These are phyloP conservation scores for Boletellus sp. DNA, from an alignment of 768 basidiomycete genomes.

Conservation along the genomic window DNA sequence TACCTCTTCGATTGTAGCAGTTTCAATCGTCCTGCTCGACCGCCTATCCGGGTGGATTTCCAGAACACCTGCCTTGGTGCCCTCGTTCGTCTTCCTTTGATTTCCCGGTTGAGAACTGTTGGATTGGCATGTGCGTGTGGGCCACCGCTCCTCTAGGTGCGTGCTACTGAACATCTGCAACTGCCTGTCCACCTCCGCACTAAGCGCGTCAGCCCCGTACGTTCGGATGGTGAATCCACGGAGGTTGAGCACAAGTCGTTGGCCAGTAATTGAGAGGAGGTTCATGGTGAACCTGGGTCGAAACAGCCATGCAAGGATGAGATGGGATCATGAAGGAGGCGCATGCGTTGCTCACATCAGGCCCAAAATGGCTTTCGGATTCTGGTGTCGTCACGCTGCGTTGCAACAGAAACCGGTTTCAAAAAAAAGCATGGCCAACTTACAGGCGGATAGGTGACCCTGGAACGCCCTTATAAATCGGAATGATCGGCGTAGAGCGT, in stretches of 20 bases:
- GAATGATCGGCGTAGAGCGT: too few species aligned
- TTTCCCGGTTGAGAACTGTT: too few species aligned
- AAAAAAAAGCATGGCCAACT: not conserved
- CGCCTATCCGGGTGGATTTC: too few species aligned
- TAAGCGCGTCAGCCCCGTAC: not conserved
- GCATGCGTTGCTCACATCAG: not conserved
- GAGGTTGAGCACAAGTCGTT: slow-evolving; percentile 18
- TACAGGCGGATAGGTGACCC: not conserved
- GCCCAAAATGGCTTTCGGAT: not conserved
- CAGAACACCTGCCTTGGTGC: too few species aligned
- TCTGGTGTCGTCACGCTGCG: not conserved
- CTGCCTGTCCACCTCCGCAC: slow-evolving; percentile 15
- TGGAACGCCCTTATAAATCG: not conserved
- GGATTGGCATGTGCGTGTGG: not conserved
- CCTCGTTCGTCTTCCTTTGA: too few species aligned
- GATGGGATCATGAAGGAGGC: not conserved
- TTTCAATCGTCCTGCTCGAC: too few species aligned
- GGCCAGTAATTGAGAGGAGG: slow-evolving; percentile 18
- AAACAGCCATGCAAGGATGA: too few species aligned
- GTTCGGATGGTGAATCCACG: slow-evolving; percentile 7
- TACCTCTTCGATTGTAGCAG: too few species aligned
- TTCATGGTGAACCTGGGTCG: slow-evolving; percentile 7
- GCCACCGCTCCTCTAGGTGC: not conserved
- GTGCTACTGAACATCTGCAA: slow-evolving; percentile 2
- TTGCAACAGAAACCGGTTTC: not conserved